These are phyloP conservation scores for Penicillium argentinense DNA, from an alignment of 495 filamentous ascomycete species.

Conservation along the genomic window DNA sequence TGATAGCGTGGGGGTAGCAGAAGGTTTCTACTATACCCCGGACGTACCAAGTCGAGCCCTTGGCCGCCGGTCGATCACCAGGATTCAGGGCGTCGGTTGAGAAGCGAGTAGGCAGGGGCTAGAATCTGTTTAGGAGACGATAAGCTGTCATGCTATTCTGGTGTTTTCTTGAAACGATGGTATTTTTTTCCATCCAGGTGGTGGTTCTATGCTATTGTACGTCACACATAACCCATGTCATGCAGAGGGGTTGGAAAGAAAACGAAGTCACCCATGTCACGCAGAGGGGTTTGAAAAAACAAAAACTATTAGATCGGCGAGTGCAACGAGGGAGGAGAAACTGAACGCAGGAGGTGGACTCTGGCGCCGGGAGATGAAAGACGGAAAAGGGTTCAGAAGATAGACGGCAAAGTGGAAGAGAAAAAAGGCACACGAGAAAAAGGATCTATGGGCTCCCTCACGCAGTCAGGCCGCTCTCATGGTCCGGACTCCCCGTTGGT, in stretches of 20 bases:
- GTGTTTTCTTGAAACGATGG: constrained; percentile 34
- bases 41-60: no score
- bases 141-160: no score
- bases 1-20: no score
- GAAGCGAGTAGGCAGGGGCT: no score
- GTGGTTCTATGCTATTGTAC: constrained; percentile 38
- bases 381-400: constrained; percentile 18
- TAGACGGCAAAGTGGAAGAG: constrained; percentile 15
- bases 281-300: constrained; percentile 18
- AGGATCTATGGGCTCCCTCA: constrained; percentile 39
- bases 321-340: constrained; percentile 28
- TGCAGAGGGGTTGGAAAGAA: no score
- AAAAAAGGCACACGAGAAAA: constrained; percentile 11
- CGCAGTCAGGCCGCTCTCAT: constrained; percentile 42
- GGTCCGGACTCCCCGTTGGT: constrained; percentile 43
- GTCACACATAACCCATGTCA: constrained; percentile 29
- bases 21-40: no score
- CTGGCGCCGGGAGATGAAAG: constrained; percentile 22
- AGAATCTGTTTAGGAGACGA: no score
- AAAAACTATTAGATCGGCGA: constrained; percentile 24
- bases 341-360: constrained; percentile 28
- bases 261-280: no score
- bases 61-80: no score
- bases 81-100: no score
- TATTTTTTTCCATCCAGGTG: constrained; percentile 29